Evolutionary conservation across 805 yeast genomes (phyloP).

Genomic region (Lachancea cidri): DNA sequence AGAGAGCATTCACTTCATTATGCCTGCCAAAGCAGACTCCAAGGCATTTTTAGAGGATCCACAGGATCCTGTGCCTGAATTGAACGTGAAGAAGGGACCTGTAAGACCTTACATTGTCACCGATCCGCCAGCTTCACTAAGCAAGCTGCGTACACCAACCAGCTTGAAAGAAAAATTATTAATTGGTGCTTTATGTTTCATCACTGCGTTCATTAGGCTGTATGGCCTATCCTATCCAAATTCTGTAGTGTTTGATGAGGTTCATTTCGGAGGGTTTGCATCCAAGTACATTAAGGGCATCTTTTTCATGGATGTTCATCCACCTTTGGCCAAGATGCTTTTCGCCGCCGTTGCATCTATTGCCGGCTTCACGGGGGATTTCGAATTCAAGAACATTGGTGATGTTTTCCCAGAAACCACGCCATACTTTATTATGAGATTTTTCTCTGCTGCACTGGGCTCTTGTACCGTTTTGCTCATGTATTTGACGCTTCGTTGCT

Average conservation of each 20-base stretch:
- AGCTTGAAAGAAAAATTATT: slow-evolving; percentile 37
- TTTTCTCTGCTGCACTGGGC: slow-evolving; percentile 63
- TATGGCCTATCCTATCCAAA: slow-evolving; percentile 59
- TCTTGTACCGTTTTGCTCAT: slow-evolving; percentile 58
- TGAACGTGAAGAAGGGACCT: slow-evolving; percentile 46
- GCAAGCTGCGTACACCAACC: slow-evolving; percentile 38
- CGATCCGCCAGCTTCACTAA: slow-evolving; percentile 40
- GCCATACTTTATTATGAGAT: slow-evolving; percentile 69
- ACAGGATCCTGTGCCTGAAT: slow-evolving; percentile 40
- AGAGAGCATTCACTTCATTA: not conserved
- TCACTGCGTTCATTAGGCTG: slow-evolving; percentile 58
- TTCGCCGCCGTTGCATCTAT: slow-evolving; percentile 64
- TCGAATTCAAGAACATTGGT: slow-evolving; percentile 63
- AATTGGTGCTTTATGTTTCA: slow-evolving; percentile 40
- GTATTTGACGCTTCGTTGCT: slow-evolving; percentile 63
- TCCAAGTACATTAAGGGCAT: slow-evolving; percentile 63
- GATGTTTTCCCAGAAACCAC: slow-evolving; percentile 48
- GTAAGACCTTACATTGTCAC: slow-evolving; percentile 51
- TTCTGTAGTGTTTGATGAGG: slow-evolving; percentile 89
- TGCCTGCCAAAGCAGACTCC: slow-evolving; percentile 1
- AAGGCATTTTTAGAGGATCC: slow-evolving; percentile 6
- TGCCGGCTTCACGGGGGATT: slow-evolving; percentile 70
- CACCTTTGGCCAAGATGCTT: slow-evolving; percentile 73
- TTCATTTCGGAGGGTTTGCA: slow-evolving; percentile 96
- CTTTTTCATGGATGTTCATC: slow-evolving; percentile 72